A percentile compares a stretch with the other conserved stretches of the same genome.
Conservation (phyloP, 495 filamentous ascomycete species). For the Friedmanniomyces simplex region DNA sequence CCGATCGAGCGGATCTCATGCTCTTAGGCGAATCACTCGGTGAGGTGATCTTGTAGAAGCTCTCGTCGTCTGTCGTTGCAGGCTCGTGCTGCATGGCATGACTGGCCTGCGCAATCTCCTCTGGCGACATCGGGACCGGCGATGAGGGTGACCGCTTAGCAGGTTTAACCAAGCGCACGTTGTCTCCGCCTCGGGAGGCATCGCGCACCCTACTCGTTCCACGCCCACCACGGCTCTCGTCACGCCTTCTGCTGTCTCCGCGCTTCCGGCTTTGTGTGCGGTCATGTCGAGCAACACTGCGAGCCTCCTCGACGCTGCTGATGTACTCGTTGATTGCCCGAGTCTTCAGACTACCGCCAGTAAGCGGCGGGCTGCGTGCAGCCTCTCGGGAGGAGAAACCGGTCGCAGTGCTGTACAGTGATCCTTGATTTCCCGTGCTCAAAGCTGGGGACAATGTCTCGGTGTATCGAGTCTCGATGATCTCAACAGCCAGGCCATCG, state of each 20-base stretch:
- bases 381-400: no score
- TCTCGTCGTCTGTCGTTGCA: conserved; percentile 36
- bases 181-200: conserved; percentile 55
- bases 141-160: conserved; percentile 84
- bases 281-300: conserved; percentile 47
- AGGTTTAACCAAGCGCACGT: conserved; percentile 60
- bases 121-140: conserved; percentile 83
- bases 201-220: conserved; percentile 44
- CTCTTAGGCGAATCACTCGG: conserved; percentile 36
- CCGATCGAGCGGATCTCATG: conserved; percentile 12
- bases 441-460: conserved; percentile 1
- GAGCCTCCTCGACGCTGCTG: conserved; percentile 70
- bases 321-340: conserved; percentile 78
- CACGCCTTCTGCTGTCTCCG: no score
- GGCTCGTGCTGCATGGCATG: conserved; percentile 26
- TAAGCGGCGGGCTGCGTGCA: conserved; percentile 26
- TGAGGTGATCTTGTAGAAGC: conserved; percentile 34
- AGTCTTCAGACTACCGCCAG: conserved; percentile 34
- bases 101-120: conserved; percentile 41
- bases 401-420: no score
- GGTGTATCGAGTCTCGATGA: conserved; percentile 18
- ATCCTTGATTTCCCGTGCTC: not conserved
- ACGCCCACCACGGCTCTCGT: conserved; percentile 32
- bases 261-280: conserved; percentile 42
- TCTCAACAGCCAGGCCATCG: conserved; percentile 53